phyloP scores from a whole-genome alignment of 768 basidiomycete species.

The Tulasnella sp. region DNA sequence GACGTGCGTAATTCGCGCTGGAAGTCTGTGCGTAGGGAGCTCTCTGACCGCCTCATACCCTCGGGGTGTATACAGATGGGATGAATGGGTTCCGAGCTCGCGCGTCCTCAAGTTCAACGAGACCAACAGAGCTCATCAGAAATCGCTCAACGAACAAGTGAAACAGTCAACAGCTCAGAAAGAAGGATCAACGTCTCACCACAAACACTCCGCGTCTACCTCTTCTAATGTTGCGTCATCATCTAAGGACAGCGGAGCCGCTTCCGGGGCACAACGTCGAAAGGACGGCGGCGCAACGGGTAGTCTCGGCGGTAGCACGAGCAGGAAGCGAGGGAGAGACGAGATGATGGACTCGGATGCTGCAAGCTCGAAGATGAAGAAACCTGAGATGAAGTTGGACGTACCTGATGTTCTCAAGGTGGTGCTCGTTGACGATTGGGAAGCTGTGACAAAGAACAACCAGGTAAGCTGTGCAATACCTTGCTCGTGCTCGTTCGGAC shows the following conservation, averaged over 20 bases:
- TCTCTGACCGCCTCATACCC: no score
- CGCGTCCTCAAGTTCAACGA: slow-evolving; percentile 83
- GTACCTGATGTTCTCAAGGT: slow-evolving; percentile 87
- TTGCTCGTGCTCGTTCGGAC: background rate
- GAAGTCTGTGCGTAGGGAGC: no score
- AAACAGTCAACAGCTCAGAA: slow-evolving; percentile 17
- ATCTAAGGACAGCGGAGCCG: slow-evolving; percentile 19
- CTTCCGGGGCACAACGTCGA: slow-evolving; percentile 20
- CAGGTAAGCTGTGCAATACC: slow-evolving; percentile 41
- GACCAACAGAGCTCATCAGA: slow-evolving; percentile 65
- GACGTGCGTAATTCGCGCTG: slow-evolving; percentile 56
- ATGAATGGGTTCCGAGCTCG: slow-evolving; percentile 83
- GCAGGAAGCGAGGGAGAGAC: slow-evolving; percentile 61
- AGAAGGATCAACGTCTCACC: slow-evolving; percentile 6
- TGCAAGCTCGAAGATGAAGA: slow-evolving; percentile 45
- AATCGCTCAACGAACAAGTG: slow-evolving; percentile 39
- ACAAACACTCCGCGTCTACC: background rate
- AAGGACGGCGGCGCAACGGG: slow-evolving; percentile 21
- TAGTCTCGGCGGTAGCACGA: slow-evolving; percentile 36
- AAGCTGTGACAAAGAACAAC: slow-evolving; percentile 87
- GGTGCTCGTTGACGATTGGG: slow-evolving; percentile 94
- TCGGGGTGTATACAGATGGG: no score
- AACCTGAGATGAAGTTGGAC: slow-evolving; percentile 81
- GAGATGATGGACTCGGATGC: slow-evolving; percentile 38
- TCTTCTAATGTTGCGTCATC: background rate